Percentiles rank a stretch among this genome's conserved stretches.
Conservation (phyloP, 805 yeast genomes). For the Candida adriatica region DNA sequence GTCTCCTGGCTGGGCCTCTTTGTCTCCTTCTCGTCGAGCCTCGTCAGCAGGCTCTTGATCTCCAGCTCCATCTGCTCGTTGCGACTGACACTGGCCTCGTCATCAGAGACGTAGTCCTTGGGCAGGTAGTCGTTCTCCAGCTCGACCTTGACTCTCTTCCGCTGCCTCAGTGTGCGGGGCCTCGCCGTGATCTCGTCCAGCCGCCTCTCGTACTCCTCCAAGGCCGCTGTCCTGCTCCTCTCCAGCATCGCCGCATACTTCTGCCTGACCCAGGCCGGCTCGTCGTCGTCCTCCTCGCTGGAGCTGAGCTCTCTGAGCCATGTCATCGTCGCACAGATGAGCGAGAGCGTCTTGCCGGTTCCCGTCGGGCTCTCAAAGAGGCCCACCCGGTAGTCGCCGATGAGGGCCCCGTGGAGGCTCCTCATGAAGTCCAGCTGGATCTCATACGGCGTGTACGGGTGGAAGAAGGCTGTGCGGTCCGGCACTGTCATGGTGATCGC, state of each 20-base stretch:
- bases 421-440: constrained; percentile 77
- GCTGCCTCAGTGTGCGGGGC: constrained; percentile 15
- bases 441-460: constrained; percentile 76
- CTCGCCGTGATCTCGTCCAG: constrained; percentile 24
- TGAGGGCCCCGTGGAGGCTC: constrained; percentile 59
- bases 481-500: no score
- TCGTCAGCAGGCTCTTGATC: constrained; percentile 39
- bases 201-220: constrained; percentile 30
- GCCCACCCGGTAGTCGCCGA: constrained; percentile 55
- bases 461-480: constrained; percentile 37
- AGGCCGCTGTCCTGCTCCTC: constrained; percentile 18
- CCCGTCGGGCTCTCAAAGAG: constrained; percentile 94
- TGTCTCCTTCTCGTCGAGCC: constrained; percentile 27
- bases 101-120: constrained; percentile 29
- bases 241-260: constrained; percentile 27
- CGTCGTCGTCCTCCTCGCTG: constrained; percentile 38
- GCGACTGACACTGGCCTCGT: constrained; percentile 20
- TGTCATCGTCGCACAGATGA: constrained; percentile 77
- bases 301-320: constrained; percentile 56
- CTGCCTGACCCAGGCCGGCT: constrained; percentile 64
- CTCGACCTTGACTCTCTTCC: constrained; percentile 23
- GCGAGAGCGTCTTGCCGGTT: constrained; percentile 83
- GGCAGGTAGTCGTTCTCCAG: constrained; percentile 36
- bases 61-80: constrained; percentile 36
- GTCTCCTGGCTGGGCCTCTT: constrained; percentile 27